Evolutionary conservation across 495 filamentous ascomycete genomes (phyloP).

Genomic region (Lentithecium fluviatile): DNA sequence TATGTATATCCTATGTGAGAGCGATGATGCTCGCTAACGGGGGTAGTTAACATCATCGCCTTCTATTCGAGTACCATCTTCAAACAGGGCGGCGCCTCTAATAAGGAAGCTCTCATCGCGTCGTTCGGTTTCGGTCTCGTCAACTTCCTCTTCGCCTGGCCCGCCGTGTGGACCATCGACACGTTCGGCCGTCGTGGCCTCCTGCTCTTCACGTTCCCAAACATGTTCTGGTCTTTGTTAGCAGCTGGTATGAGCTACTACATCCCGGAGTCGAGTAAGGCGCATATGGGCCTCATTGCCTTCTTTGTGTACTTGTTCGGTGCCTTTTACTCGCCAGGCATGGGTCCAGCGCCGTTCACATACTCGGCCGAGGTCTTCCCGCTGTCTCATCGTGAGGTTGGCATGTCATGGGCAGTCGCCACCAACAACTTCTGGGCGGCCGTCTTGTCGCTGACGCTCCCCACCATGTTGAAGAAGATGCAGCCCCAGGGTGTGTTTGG

Average conservation of each 20-base stretch:
- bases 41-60: constrained; percentile 67
- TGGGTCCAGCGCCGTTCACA: constrained; percentile 80
- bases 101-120: constrained; percentile 62
- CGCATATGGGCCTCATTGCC: constrained; percentile 63
- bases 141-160: constrained; percentile 82
- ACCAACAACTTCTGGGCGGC: constrained; percentile 67
- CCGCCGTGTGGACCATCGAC: constrained; percentile 82
- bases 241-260: constrained; percentile 70
- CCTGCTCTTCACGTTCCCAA: constrained; percentile 79
- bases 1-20: constrained; percentile 16
- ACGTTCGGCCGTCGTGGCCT: constrained; percentile 75
- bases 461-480: constrained; percentile 52
- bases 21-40: constrained; percentile 3
- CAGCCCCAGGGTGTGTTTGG: constrained; percentile 45
- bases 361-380: constrained; percentile 80
- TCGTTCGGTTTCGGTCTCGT: constrained; percentile 78
- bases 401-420: constrained; percentile 72
- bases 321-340: constrained; percentile 74
- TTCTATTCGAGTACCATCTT: constrained; percentile 83
- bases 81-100: constrained; percentile 56
- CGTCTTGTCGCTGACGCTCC: constrained; percentile 64
- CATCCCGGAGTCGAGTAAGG: constrained; percentile 52
- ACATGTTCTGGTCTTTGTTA: constrained; percentile 78
- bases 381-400: constrained; percentile 65
- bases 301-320: constrained; percentile 71